Percentiles rank a stretch among this genome's conserved stretches.
phyloP scores from a whole-genome alignment of 495 filamentous ascomycete genomes.

The Daldinia bambusicola region DNA sequence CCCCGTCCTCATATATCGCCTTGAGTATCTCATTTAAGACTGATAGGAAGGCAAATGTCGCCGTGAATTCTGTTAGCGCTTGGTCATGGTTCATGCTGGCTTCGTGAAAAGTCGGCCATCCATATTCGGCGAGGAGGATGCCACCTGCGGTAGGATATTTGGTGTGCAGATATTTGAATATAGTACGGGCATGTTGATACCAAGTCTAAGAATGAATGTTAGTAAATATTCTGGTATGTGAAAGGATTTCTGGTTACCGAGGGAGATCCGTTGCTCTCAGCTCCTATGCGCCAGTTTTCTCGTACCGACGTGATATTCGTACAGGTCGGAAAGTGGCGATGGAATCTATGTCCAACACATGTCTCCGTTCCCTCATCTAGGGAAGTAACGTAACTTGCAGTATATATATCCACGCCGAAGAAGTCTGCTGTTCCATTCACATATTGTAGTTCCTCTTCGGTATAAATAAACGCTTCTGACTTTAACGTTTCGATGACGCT shows the following conservation, averaged over 20 bases:
- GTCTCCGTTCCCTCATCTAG: neutral
- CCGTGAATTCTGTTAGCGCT: neutral
- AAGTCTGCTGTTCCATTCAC: neutral
- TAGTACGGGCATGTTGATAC: neutral
- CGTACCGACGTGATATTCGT: neutral
- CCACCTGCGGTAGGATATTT: neutral
- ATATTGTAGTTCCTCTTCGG: neutral
- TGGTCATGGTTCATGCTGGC: neutral
- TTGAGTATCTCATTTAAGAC: neutral
- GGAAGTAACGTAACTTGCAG: neutral
- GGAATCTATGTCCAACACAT: neutral
- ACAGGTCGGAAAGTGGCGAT: neutral
- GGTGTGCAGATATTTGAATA: neutral
- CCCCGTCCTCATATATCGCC: neutral
- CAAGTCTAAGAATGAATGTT: neutral
- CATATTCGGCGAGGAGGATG: neutral
- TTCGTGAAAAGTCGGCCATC: neutral
- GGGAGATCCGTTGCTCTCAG: neutral
- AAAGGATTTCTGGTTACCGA: neutral
- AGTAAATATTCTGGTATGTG: neutral
- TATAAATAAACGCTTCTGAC: neutral
- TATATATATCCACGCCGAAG: neutral
- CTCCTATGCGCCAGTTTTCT: neutral
- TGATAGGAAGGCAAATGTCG: neutral
- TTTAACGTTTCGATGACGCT: constrained; percentile 1